These are phyloP conservation scores for Xylaria sp. DNA, from an alignment of 495 filamentous ascomycete genomes.

Conservation along the genomic window DNA sequence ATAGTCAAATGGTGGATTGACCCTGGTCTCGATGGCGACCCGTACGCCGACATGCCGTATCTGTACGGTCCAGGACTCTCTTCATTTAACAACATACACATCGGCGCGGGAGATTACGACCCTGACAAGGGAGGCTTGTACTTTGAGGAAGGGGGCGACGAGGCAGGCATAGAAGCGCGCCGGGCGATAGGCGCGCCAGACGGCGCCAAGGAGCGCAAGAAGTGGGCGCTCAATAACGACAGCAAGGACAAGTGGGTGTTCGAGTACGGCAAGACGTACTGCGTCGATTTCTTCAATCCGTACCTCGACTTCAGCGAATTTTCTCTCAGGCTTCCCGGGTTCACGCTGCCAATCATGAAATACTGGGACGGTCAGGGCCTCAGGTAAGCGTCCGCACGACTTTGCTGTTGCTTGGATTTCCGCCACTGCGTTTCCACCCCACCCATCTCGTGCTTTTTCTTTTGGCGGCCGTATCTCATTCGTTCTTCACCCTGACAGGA, in stretches of 20 bases:
- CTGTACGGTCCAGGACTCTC: conserved; percentile 79
- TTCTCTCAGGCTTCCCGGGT: conserved; percentile 79
- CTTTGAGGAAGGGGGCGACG: conserved; percentile 74
- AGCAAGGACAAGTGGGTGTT: conserved; percentile 59
- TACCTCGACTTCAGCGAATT: conserved; percentile 87
- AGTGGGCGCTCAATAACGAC: conserved; percentile 64
- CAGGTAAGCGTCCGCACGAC: conserved; percentile 45
- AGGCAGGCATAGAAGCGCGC: conserved; percentile 60
- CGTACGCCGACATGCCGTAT: conserved; percentile 84
- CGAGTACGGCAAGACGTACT: conserved; percentile 64
- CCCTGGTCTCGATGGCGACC: conserved; percentile 85
- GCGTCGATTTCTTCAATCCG: conserved; percentile 88
- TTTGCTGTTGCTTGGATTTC: neutral
- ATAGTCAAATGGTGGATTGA: conserved; percentile 88
- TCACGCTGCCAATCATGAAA: conserved; percentile 73
- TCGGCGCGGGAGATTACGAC: conserved; percentile 61
- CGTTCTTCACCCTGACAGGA: conserved; percentile 27
- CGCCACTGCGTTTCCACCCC: conserved; percentile 26
- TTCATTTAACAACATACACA: conserved; percentile 73
- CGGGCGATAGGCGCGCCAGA: conserved; percentile 58
- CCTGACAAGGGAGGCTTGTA: conserved; percentile 56
- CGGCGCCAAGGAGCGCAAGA: conserved; percentile 62
- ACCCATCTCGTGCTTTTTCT: conserved; percentile 16
- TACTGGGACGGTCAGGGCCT: conserved; percentile 80
- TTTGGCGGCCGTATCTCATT: conserved; percentile 21